Evolutionary conservation across 179 eudicot genomes (phyloP), one percentile per base, ranked within the genome.

Genomic region (Camellia oleifera): DNA sequence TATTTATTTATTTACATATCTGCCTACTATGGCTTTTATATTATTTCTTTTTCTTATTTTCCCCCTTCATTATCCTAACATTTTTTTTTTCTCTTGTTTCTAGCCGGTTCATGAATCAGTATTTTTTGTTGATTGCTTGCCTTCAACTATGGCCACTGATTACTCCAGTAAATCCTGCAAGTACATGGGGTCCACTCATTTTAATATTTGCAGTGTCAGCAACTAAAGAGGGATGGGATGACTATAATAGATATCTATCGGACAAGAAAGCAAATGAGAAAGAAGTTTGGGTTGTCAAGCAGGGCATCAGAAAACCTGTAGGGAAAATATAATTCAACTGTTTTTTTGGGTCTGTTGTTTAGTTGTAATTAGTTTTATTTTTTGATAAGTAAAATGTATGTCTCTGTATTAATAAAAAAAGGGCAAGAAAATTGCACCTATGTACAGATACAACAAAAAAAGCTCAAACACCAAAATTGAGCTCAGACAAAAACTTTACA

Each of bases 51-150:
- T 20, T 67, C 56, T 40, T 75, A 23, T 57, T 69, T 12, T 6
- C n/a, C 69, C 32, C 15, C 56, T 78, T 65, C 48, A 42, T n/a
- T 45, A 3, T 64, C 12, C 53, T 81, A 69, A 79, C 72, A 74
- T 57, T 48, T 57, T 77, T 61, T 0, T 79, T 56, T 72, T n/a
- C 40, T 74, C 67, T 73, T 79, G n/a, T 82, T 83, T 82, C 70
- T 98, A 96, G 99, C 88, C 99, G 99, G 46, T 96, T 96, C 83
- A 96, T 96, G 99, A 96, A 96, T 83, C 99, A 96, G 89, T 96
- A 96, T 82, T 96, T 96, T 85, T 90, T 96, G 90, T 80, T 96
- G 94, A 96, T 96, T 82, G 99, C 99, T 76, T 96, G 99, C 87
- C 98, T 96, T 87, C 99, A 96, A 84, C 90, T 96, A 72, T 96